phyloP scores from a whole-genome alignment of 1,139 yeast species.

The Schizosaccharomyces versatilis region DNA sequence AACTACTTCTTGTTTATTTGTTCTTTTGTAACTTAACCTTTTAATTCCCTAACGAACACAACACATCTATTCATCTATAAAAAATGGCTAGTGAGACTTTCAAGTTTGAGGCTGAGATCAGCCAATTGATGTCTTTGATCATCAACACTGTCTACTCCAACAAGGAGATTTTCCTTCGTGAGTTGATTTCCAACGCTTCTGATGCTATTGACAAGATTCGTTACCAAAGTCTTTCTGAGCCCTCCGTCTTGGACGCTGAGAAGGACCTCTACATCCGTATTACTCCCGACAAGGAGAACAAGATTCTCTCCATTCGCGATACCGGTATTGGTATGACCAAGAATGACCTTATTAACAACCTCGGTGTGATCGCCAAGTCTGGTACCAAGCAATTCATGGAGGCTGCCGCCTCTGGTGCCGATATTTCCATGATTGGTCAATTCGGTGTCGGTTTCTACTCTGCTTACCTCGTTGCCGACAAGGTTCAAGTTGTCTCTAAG shows the following conservation, averaged over 20 bases:
- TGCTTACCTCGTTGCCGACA: constrained; percentile 95
- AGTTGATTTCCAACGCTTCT: constrained; percentile 92
- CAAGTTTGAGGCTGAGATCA: constrained; percentile 99
- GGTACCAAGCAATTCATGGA: constrained; percentile 99
- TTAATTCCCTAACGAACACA: not conserved
- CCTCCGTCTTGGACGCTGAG: constrained; percentile 77
- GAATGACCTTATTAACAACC: constrained; percentile 94
- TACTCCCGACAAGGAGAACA: constrained; percentile 86
- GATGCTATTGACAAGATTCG: constrained; percentile 94
- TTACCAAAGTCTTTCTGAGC: constrained; percentile 86
- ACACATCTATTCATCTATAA: not conserved
- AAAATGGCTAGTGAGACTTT: constrained; percentile 6
- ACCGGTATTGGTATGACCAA: constrained; percentile 97
- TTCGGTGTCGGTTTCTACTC: constrained; percentile 99
- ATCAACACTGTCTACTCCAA: constrained; percentile 98
- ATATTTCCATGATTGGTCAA: constrained; percentile 99
- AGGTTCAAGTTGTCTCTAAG: constrained; percentile 94
- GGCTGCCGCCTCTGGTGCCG: constrained; percentile 98
- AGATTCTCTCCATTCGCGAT: constrained; percentile 91
- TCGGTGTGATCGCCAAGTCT: constrained; percentile 98
- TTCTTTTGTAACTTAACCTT: not conserved
- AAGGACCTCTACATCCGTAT: constrained; percentile 93
- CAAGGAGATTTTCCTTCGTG: constrained; percentile 98
- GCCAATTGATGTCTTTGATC: constrained; percentile 99
- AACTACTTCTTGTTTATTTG: not conserved